Evolutionary conservation across 2,329 filamentous ascomycete species (phyloP).

Genomic region (Macrophomina phaseolina): DNA sequence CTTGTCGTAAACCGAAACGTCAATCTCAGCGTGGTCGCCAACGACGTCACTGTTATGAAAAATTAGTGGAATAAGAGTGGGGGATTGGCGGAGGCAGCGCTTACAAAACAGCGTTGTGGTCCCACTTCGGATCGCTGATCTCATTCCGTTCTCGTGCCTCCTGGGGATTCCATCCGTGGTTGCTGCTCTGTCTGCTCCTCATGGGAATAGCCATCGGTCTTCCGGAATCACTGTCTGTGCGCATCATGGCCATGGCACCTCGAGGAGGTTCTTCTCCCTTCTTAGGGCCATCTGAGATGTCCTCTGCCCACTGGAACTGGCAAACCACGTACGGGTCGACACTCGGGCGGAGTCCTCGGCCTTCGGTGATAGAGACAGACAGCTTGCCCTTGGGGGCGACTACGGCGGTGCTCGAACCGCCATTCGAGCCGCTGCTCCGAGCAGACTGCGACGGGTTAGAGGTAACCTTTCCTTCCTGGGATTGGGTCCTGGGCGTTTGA

Average conservation of each 20-base stretch:
- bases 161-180: constrained; percentile 72
- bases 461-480: constrained; percentile 61
- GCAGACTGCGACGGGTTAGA: constrained; percentile 59
- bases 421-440: constrained; percentile 40
- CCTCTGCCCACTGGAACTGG: constrained; percentile 95
- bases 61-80: constrained; percentile 33
- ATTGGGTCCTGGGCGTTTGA: constrained; percentile 87
- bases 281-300: constrained; percentile 86
- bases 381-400: constrained; percentile 83
- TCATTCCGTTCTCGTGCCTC: constrained; percentile 65
- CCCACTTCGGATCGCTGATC: constrained; percentile 89
- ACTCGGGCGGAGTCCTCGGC: constrained; percentile 78
- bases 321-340: constrained; percentile 94
- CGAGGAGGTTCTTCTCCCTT: constrained; percentile 57
- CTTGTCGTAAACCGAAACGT: constrained; percentile 92
- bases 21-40: constrained; percentile 85
- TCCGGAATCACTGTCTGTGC: constrained; percentile 80
- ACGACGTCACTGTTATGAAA: constrained; percentile 77
- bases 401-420: constrained; percentile 62
- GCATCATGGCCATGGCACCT: constrained; percentile 58
- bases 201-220: constrained; percentile 94
- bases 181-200: constrained; percentile 95
- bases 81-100: constrained; percentile 45
- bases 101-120: constrained; percentile 94
- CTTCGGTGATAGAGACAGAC: constrained; percentile 86